Conservation (phyloP, 371 early-diverging fungal genomes). For the Circinella minor region DNA sequence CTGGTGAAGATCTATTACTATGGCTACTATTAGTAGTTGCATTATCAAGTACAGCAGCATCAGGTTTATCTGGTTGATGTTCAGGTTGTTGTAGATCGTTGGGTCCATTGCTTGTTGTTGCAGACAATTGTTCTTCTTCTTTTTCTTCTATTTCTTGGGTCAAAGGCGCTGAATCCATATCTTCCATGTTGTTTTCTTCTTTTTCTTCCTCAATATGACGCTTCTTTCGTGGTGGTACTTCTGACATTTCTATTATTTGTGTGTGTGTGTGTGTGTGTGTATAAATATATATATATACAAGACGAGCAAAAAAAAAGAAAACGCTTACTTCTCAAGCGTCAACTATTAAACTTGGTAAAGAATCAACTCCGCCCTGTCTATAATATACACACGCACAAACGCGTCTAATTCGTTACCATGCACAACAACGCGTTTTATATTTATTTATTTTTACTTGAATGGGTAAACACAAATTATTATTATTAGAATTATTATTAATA, state of each 20-base stretch:
- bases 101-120: too few species aligned
- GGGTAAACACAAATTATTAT: too few species aligned
- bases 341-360: too few species aligned
- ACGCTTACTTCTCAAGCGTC: too few species aligned
- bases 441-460: too few species aligned
- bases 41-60: background rate
- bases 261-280: background rate
- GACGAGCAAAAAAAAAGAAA: too few species aligned
- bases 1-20: background rate
- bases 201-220: background rate
- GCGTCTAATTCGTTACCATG: too few species aligned
- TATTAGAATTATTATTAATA: too few species aligned
- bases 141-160: background rate
- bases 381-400: too few species aligned
- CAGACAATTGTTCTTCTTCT: background rate
- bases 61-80: background rate
- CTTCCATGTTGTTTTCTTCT: background rate
- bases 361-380: too few species aligned
- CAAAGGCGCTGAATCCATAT: background rate
- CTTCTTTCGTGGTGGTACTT: constrained; percentile 18
- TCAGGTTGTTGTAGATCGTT: background rate
- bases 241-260: background rate
- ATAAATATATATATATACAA: background rate
- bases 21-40: background rate
- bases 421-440: too few species aligned